Percentiles rank a stretch among this genome's conserved stretches.
Evolutionary conservation across 352 stramenopile genomes (phyloP).

Genomic region (Globisporangium cederbergense): DNA sequence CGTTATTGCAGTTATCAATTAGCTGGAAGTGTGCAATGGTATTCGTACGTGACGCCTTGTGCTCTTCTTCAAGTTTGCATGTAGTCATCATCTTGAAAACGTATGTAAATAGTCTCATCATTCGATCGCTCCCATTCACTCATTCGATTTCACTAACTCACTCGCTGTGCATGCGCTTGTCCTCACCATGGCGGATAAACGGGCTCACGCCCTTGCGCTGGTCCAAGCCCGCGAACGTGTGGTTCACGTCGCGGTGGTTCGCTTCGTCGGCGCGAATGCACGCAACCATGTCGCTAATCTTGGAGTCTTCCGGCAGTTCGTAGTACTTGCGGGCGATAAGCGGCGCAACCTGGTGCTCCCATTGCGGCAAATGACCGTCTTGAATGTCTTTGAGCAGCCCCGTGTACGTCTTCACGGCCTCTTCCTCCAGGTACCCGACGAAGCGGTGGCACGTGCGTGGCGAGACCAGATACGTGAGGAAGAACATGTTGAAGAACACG

Average conservation of each 20-base stretch:
- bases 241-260: slow-evolving; percentile 79
- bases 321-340: slow-evolving; percentile 88
- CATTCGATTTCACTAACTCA: neutral
- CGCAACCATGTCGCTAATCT: slow-evolving; percentile 59
- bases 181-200: slow-evolving; percentile 31
- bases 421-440: slow-evolving; percentile 92
- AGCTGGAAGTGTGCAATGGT: neutral
- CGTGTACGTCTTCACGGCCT: slow-evolving; percentile 91
- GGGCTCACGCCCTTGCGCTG: slow-evolving; percentile 27
- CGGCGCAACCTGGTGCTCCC: slow-evolving; percentile 64
- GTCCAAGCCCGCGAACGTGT: slow-evolving; percentile 42
- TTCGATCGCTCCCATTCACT: neutral
- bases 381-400: slow-evolving; percentile 89
- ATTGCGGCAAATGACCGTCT: slow-evolving; percentile 67
- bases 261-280: slow-evolving; percentile 73
- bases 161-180: neutral
- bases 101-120: neutral
- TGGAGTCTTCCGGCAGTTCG: slow-evolving; percentile 41
- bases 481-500: slow-evolving; percentile 85
- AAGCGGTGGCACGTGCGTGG: slow-evolving; percentile 89
- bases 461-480: slow-evolving; percentile 84
- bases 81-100: neutral
- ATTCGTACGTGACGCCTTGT: no score
- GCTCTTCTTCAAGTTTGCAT: no score
- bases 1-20: neutral